Evolutionary conservation across 1,284 basidiomycete genomes (phyloP), one percentile per base, ranked within the genome.

Genomic region (Trichosporon sp.): DNA sequence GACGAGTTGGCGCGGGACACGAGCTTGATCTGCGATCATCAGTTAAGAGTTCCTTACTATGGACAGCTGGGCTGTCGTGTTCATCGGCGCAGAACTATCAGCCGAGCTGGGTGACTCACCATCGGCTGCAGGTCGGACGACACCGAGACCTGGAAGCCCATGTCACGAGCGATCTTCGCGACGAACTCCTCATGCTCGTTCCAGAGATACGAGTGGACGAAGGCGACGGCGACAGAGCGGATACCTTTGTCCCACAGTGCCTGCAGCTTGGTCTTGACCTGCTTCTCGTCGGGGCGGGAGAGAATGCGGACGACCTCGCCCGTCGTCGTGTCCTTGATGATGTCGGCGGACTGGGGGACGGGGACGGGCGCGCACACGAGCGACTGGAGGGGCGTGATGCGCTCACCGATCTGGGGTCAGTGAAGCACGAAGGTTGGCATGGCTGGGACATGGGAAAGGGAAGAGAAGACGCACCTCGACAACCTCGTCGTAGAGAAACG

Each of bases 271-370:
- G 71, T 31, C 27, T 66, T 65, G 38, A 81, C 76, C n/a, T 68
- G 65, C 4, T 64, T 62, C 5, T 64, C 47, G 66, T 79, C 76
- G 7, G 73, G 93, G 73, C 86, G 86, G 78, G 89, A 89, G 71
- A 98, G 83, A 56, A 98, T 90, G 58, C 91, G 86, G 1, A 98
- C 93, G 0, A 92, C 91, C 80, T 98, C 96, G 15, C 95, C 95
- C 7, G 74, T 77, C 2, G 73, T 72, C 0, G 75, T 76, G n/a
- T 76, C 72, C 1, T 73, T 72, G 15, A 75, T 70, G 29, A 79
- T 74, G 47, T 68, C 62, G 12, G 65, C 47, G 32, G 74, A 73
- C 62, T 65, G 31, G 9, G 74, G 71, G 11, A 76, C 42, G 1
- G 71, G 67, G 11, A 74, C 68, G 27, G 69, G 60, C 0, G 75